Percentiles rank a stretch among this genome's conserved stretches.
Evolutionary conservation across 768 basidiomycete genomes (phyloP).

Genomic region (Lactarius deliciosus): DNA sequence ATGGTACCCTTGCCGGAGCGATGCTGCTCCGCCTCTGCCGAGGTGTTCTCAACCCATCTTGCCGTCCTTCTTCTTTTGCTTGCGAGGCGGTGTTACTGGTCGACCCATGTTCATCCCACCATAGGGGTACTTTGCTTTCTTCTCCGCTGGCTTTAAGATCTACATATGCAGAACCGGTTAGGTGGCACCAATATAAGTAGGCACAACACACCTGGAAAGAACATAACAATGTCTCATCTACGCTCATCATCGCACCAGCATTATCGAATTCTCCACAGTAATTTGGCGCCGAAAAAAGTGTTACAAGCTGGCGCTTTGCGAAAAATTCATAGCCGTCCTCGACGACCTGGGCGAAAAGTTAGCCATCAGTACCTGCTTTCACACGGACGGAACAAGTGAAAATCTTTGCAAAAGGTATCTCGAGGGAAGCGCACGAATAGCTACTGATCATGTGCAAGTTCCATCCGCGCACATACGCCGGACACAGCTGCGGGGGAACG

Average conservation of each 20-base stretch:
- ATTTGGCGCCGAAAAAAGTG: slow-evolving; percentile 95
- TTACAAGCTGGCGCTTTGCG: slow-evolving; percentile 95
- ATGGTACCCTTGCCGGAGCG: slow-evolving; percentile 9
- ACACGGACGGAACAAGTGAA: neutral
- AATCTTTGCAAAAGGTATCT: neutral
- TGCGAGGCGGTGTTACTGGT: slow-evolving; percentile 93
- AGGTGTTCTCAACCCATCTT: slow-evolving; percentile 48
- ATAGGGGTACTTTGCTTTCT: slow-evolving; percentile 92
- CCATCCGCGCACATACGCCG: slow-evolving; percentile 2
- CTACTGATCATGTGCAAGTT: slow-evolving; percentile 5
- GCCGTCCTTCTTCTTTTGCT: slow-evolving; percentile 95
- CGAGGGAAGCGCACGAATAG: slow-evolving; percentile 1
- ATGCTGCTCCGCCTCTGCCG: slow-evolving; percentile 16
- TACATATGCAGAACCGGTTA: slow-evolving; percentile 35
- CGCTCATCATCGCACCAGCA: slow-evolving; percentile 99
- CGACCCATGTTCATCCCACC: slow-evolving; percentile 84
- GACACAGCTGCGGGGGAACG: slow-evolving; percentile 7
- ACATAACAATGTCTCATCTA: slow-evolving; percentile 94
- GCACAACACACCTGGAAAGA: slow-evolving; percentile 81
- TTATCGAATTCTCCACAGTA: slow-evolving; percentile 98
- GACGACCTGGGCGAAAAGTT: slow-evolving; percentile 63
- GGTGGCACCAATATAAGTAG: neutral
- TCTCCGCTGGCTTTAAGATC: slow-evolving; percentile 99
- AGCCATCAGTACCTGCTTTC: neutral
- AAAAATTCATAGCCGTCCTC: slow-evolving; percentile 99